phyloP scores from a whole-genome alignment of 2,329 filamentous ascomycete species.

The Trichoderma pleuroti region DNA sequence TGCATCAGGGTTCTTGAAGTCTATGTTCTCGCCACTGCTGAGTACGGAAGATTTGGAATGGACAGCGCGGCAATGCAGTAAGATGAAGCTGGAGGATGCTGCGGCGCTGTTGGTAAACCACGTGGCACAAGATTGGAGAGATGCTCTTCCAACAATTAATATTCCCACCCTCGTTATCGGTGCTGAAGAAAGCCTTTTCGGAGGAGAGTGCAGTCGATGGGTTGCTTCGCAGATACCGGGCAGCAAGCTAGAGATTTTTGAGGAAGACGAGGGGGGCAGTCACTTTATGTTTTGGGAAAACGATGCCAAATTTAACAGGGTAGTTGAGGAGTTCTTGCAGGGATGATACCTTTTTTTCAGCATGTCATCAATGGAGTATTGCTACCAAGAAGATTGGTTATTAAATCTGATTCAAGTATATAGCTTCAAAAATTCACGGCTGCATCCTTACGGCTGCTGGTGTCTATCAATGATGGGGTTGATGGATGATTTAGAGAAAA shows the following conservation, averaged over 20 bases:
- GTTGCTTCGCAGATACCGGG: slow-evolving; percentile 29
- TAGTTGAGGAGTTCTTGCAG: slow-evolving; percentile 29
- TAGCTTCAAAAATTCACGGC: neutral
- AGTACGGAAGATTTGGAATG: slow-evolving; percentile 28
- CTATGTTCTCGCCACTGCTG: slow-evolving; percentile 27
- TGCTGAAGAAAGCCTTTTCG: slow-evolving; percentile 20
- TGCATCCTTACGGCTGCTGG: neutral
- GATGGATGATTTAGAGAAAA: too few species aligned
- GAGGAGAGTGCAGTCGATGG: slow-evolving; percentile 24
- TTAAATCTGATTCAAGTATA: neutral
- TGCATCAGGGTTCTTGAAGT: slow-evolving; percentile 20
- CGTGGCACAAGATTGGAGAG: slow-evolving; percentile 28
- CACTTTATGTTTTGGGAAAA: slow-evolving; percentile 37
- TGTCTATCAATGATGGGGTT: neutral
- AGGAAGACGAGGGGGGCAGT: slow-evolving; percentile 31
- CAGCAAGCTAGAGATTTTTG: slow-evolving; percentile 27
- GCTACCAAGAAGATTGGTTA: too few species aligned
- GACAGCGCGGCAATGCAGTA: slow-evolving; percentile 25
- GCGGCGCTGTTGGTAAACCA: slow-evolving; percentile 29
- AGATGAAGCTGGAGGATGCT: slow-evolving; percentile 27
- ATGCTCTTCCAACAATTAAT: slow-evolving; percentile 29
- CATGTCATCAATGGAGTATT: neutral
- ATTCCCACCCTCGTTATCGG: slow-evolving; percentile 30
- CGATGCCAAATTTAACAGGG: slow-evolving; percentile 30
- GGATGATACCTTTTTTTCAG: neutral